These are phyloP conservation scores for Beauveria sp. DNA, from an alignment of 2,329 filamentous ascomycete genomes.

Conservation along the genomic window DNA sequence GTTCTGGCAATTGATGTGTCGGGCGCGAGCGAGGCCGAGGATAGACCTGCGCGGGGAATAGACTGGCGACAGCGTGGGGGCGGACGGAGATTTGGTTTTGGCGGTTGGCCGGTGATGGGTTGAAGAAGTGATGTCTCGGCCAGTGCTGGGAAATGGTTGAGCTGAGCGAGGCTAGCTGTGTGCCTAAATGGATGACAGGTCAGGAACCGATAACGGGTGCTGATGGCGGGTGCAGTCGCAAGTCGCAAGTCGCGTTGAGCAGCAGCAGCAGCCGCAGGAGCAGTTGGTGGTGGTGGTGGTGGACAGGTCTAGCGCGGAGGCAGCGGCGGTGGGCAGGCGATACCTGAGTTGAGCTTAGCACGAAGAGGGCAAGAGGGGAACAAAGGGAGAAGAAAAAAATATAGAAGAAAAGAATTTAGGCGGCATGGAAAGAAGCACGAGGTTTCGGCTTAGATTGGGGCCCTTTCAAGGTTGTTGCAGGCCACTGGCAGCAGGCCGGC, in stretches of 20 bases:
- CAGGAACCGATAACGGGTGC: background rate
- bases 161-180: background rate
- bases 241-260: background rate
- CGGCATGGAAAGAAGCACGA: background rate
- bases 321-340: background rate
- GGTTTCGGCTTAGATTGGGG: background rate
- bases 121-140: conserved; percentile 3
- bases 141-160: background rate
- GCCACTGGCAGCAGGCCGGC: background rate
- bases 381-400: background rate
- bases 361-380: background rate
- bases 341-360: background rate
- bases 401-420: background rate
- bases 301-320: background rate
- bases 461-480: background rate
- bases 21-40: background rate
- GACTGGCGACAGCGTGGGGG: background rate
- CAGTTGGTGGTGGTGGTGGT: background rate
- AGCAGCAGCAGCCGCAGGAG: background rate
- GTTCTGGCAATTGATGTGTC: background rate
- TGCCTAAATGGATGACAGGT: background rate
- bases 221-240: background rate
- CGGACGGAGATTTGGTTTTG: background rate
- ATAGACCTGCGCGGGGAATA: background rate
- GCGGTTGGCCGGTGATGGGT: background rate